Evolutionary conservation across 2,329 filamentous ascomycete genomes (phyloP).

Genomic region (Hymenoscyphus scutula): DNA sequence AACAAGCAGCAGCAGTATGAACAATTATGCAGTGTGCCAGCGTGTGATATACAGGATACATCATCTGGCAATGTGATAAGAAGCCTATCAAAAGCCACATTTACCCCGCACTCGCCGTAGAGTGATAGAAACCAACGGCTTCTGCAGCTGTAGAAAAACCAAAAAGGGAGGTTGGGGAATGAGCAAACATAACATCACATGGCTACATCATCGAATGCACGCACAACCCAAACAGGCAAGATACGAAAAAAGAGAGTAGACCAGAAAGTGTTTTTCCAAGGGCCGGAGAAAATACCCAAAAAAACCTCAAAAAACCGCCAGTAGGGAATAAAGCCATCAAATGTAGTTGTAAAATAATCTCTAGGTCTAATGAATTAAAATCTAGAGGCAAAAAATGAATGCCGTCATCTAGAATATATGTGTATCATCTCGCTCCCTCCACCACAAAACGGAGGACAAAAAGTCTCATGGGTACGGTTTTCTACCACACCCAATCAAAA

Average conservation of each 20-base stretch:
- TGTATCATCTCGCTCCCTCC: not conserved
- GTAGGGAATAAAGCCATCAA: not conserved
- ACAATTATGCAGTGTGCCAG: too few species aligned
- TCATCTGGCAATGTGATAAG: not conserved
- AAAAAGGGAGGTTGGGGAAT: not conserved
- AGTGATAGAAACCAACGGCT: too few species aligned
- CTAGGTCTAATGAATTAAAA: not conserved
- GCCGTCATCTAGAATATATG: not conserved
- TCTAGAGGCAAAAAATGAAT: not conserved
- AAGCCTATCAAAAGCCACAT: not conserved
- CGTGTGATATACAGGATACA: too few species aligned
- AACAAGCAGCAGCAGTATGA: too few species aligned
- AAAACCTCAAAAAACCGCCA: too few species aligned
- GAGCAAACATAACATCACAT: not conserved
- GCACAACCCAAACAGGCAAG: not conserved
- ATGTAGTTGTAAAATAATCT: not conserved
- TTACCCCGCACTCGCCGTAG: not conserved
- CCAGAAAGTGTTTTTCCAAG: not conserved
- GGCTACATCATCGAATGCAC: too few species aligned
- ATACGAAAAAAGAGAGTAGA: not conserved
- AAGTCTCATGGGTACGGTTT: not conserved
- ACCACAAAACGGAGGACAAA: not conserved
- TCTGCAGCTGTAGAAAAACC: not conserved
- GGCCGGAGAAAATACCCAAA: not conserved
- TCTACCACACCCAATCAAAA: constrained; percentile 1